These are phyloP conservation scores for Talaromyces piceae DNA, from an alignment of 2,329 filamentous ascomycete genomes.

Conservation along the genomic window DNA sequence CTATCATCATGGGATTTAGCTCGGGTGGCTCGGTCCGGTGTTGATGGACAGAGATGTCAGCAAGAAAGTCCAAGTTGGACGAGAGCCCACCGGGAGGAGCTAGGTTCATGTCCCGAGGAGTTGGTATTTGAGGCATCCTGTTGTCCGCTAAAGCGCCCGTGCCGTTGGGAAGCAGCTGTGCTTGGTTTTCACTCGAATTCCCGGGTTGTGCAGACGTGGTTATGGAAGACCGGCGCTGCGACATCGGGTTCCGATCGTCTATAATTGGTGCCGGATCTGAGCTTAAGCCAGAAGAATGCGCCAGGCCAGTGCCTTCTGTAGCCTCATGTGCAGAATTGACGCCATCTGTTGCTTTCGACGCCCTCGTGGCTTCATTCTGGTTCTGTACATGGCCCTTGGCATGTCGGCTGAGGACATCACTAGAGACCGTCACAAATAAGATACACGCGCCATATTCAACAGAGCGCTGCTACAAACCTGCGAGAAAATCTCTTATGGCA, in stretches of 20 bases:
- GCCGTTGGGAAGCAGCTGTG: not conserved
- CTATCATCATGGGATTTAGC: conserved; percentile 22
- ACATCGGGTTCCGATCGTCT: not conserved
- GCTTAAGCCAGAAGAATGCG: not conserved
- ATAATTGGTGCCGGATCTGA: not conserved
- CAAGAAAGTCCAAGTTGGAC: conserved; percentile 35
- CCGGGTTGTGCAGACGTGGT: not conserved
- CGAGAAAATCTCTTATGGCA: conserved; percentile 50
- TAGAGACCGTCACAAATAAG: conserved; percentile 13
- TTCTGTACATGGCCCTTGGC: conserved; percentile 43
- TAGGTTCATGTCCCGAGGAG: conserved; percentile 20
- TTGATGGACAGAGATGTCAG: conserved; percentile 28
- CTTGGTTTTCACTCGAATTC: not conserved
- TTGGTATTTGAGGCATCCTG: conserved; percentile 6
- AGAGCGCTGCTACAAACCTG: conserved; percentile 31
- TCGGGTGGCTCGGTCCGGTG: conserved; percentile 22
- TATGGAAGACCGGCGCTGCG: not conserved
- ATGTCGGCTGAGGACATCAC: conserved; percentile 45
- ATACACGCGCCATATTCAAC: not conserved
- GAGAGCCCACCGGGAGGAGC: conserved; percentile 24
- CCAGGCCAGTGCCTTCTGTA: not conserved
- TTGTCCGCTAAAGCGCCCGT: not conserved
- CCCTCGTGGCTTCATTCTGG: conserved; percentile 19
- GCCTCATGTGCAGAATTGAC: conserved; percentile 21
- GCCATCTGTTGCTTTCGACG: conserved; percentile 16